Base-by-base conservation (phyloP, 2,329 filamentous ascomycete species). In the Paecilomyces dactylethromorphus region DNA sequence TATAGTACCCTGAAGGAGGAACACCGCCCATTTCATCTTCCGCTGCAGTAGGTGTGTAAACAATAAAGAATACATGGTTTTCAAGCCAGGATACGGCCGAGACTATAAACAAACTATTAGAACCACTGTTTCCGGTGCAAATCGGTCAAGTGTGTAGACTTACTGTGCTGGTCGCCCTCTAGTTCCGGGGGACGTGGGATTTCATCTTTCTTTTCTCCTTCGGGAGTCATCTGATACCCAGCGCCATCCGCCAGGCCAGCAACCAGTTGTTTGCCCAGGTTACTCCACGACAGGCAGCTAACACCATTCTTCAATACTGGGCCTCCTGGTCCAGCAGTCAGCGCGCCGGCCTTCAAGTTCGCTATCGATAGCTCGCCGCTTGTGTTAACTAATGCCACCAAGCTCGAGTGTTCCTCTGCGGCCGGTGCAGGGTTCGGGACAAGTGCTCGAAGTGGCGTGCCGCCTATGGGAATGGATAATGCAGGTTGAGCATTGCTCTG, bases 241-340 rank as follows among this genome's bases (percentile, higher is more conserved):
- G 86, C 87, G 59, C 94, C 94, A 74, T 97, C 86, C 6, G 82
- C 86, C 65, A 94, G 80, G 15, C 95, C 94, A 64, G 91, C 92
- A 52, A 96, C 87, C 51, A 99, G 80, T 71, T 97, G 93, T 72
- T 96, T 99, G 53, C 94, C 94, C 71, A 88, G 91, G 61, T 86
- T 88, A 73, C 94, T 99, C 94, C 95, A 99, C 58, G 90, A 88
- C 5, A 91, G 83, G 68, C 89, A 94, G 70, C 87, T 92, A 29
- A 96, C 92, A 54, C 89, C 87, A 29, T 83, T 80, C 68, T 87
- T 90, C 63, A 96, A 79, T 0, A 87, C 78, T 67, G 79, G 82
- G 33, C 90, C 90, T 63, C 85, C 85, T 21, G 80, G 67, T 1
- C 84, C 84, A 33, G 78, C 76, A 8, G 82, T 71, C 52, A 91